phyloP scores from a whole-genome alignment of 805 yeast species.

The Diddensiella transvaalensis region DNA sequence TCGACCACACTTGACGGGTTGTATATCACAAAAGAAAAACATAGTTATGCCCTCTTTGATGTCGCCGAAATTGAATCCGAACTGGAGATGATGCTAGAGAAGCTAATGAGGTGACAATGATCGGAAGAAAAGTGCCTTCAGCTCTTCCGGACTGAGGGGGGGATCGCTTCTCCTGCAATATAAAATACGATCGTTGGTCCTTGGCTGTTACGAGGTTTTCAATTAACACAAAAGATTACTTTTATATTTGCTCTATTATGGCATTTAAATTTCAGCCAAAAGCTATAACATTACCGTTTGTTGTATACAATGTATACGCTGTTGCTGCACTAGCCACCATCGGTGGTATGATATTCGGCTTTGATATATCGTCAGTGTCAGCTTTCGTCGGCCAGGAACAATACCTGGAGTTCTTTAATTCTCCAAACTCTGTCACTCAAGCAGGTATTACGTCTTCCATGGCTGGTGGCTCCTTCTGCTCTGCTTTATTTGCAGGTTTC shows the following conservation, averaged over 20 bases:
- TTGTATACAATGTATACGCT: constrained; percentile 48
- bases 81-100: too few species aligned
- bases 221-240: too few species aligned
- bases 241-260: not conserved
- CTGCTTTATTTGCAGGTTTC: constrained; percentile 54
- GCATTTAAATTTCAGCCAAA: not conserved
- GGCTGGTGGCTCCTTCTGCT: constrained; percentile 72
- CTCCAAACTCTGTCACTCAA: constrained; percentile 54
- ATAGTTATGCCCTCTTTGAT: too few species aligned
- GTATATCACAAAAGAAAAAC: not conserved
- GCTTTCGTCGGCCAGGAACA: constrained; percentile 52
- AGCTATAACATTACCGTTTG: constrained; percentile 5
- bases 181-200: too few species aligned
- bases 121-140: too few species aligned
- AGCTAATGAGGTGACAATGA: too few species aligned
- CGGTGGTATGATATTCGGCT: constrained; percentile 70
- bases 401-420: constrained; percentile 49
- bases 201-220: too few species aligned
- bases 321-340: constrained; percentile 55
- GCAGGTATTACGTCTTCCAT: constrained; percentile 71
- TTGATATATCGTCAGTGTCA: constrained; percentile 73
- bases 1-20: too few species aligned
- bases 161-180: too few species aligned
- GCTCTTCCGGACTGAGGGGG: too few species aligned
- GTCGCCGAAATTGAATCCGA: not conserved